Evolutionary conservation across 768 basidiomycete species (phyloP).

Genomic region (Grammothele lineata): DNA sequence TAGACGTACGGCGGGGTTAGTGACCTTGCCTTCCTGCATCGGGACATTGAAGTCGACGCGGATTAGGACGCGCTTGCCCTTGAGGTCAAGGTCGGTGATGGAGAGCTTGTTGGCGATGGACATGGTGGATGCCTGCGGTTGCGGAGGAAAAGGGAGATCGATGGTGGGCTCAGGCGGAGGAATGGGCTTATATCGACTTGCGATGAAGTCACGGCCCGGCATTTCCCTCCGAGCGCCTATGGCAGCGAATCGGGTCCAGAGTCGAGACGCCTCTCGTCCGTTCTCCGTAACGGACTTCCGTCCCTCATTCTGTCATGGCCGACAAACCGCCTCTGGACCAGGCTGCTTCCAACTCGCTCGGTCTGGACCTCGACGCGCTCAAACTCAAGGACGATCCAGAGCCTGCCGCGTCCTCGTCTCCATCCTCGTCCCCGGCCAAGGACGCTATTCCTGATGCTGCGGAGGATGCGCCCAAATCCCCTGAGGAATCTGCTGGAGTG

Average conservation of each 20-base stretch:
- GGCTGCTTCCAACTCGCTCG: conserved; percentile 57
- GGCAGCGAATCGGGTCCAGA: not conserved
- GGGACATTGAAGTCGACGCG: conserved; percentile 97
- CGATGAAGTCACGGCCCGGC: conserved; percentile 20
- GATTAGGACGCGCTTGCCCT: conserved; percentile 85
- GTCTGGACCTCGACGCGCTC: conserved; percentile 60
- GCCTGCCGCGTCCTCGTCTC: too few species aligned
- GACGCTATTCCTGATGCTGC: not conserved
- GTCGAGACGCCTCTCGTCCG: conserved; percentile 7
- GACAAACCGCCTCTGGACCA: conserved; percentile 35
- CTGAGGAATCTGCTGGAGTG: conserved; percentile 13
- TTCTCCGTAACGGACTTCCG: conserved; percentile 4
- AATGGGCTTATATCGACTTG: conserved; percentile 8
- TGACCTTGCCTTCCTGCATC: conserved; percentile 86
- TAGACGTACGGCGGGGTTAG: conserved; percentile 86
- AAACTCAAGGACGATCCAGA: conserved; percentile 30
- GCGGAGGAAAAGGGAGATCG: conserved; percentile 19
- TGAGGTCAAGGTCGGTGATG: conserved; percentile 87
- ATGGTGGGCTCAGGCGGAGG: conserved; percentile 4
- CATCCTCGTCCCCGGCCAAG: conserved; percentile 3
- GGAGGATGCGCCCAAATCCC: conserved; percentile 3
- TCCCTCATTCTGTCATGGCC: conserved; percentile 15
- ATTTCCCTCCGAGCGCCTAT: conserved; percentile 5
- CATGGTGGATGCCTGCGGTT: conserved; percentile 45
- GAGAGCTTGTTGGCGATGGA: conserved; percentile 94